Conservation (phyloP, 345 rosid genomes). For the Populus alba region DNA sequence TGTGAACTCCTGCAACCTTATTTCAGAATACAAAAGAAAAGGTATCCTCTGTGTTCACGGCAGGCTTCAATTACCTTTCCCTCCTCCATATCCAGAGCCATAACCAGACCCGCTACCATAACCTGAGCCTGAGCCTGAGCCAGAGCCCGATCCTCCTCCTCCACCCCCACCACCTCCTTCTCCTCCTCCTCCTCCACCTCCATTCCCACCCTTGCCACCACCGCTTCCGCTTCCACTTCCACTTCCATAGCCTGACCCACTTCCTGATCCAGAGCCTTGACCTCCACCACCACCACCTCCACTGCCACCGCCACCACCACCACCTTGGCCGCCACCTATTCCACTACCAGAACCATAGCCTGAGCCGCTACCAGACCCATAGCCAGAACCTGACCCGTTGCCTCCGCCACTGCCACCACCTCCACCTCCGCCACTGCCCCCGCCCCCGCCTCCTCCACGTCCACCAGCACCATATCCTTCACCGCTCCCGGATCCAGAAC, state of each 20-base stretch:
- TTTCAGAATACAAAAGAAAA: conserved; percentile 10
- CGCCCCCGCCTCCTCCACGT: conserved; percentile 7
- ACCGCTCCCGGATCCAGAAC: too few species aligned
- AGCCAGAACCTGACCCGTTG: background rate
- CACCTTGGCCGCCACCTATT: conserved; percentile 25
- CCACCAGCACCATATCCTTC: conserved; percentile 26
- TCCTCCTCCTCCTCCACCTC: too few species aligned
- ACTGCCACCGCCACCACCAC: conserved; percentile 34
- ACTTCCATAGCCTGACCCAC: too few species aligned
- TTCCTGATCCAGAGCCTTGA: too few species aligned
- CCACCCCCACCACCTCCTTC: too few species aligned
- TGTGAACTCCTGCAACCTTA: conserved; percentile 17
- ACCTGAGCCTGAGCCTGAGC: too few species aligned
- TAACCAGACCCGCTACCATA: too few species aligned
- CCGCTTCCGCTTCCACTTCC: too few species aligned
- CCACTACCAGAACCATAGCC: conserved; percentile 13
- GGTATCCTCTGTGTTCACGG: conserved; percentile 25
- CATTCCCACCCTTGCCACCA: too few species aligned
- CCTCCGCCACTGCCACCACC: conserved; percentile 25
- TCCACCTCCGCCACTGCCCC: conserved; percentile 16
- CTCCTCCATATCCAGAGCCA: too few species aligned
- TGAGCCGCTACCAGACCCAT: conserved; percentile 22
- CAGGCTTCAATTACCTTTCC: background rate
- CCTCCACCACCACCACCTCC: conserved; percentile 19
- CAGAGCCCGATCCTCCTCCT: too few species aligned